A percentile compares a stretch with the other conserved stretches of the same genome.
Conservation (phyloP, 345 rosid species). For the Bruguiera sexangula region DNA sequence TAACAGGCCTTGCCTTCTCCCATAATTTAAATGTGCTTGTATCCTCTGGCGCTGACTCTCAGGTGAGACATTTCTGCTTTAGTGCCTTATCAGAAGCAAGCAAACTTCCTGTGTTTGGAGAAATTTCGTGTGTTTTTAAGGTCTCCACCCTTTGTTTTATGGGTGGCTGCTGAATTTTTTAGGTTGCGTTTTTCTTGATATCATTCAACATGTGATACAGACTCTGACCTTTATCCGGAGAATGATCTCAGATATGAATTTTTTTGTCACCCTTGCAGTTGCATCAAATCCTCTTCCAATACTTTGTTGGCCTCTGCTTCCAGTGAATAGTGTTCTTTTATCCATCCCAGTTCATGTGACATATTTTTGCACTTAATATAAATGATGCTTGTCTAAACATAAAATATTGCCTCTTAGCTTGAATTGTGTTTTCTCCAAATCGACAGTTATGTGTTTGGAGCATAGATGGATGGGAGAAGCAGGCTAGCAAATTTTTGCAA, state of each 20-base stretch:
- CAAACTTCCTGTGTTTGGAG: neutral
- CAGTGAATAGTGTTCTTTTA: too few relatives aligned
- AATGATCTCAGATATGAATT: conserved; percentile 1
- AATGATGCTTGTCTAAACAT: neutral
- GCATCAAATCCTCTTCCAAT: too few relatives aligned
- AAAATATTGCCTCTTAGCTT: neutral
- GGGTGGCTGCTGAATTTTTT: neutral
- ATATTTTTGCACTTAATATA: too few relatives aligned
- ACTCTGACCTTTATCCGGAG: neutral
- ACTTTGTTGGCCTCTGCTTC: too few relatives aligned
- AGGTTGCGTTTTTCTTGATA: neutral
- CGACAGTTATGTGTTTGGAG: conserved; percentile 78
- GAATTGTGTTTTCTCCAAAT: neutral
- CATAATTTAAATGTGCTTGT: conserved; percentile 61
- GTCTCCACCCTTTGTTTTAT: neutral
- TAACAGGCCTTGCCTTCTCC: conserved; percentile 91
- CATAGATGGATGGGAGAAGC: conserved; percentile 76
- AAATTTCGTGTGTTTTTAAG: neutral
- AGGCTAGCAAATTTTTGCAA: conserved; percentile 48
- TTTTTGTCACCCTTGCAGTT: too few relatives aligned
- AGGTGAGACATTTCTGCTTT: conserved; percentile 39
- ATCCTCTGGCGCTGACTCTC: conserved; percentile 87
- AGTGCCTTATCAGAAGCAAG: conserved; percentile 1
- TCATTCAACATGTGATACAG: neutral
- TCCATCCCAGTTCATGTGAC: too few relatives aligned